A percentile compares a stretch with the other conserved stretches of the same genome.
phyloP scores from a whole-genome alignment of 208 protist genomes.

The Angomonas deanei region DNA sequence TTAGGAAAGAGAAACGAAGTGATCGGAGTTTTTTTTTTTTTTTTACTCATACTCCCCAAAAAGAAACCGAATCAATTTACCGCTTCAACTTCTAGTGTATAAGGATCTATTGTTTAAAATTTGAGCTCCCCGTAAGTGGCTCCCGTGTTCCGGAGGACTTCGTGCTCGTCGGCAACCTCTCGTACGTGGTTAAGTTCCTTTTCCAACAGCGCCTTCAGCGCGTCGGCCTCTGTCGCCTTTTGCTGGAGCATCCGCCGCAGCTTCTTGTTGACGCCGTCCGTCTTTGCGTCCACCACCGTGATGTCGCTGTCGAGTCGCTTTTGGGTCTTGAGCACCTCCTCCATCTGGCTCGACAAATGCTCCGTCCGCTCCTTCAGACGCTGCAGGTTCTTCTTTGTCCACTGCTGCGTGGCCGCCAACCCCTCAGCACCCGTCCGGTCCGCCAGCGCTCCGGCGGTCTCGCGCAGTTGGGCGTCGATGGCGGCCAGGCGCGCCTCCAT shows the following conservation, averaged over 20 bases:
- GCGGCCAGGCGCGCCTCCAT: not conserved
- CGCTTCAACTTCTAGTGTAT: no score
- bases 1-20: not conserved
- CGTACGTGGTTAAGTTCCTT: constrained; percentile 68
- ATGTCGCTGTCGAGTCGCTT: constrained; percentile 26
- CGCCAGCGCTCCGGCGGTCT: not conserved
- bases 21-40: no score
- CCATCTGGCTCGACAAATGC: constrained; percentile 22
- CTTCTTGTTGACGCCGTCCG: constrained; percentile 63
- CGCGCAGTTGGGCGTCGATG: constrained; percentile 5
- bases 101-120: constrained; percentile 3
- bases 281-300: constrained; percentile 39
- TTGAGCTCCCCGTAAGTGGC: not conserved
- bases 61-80: no score
- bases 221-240: constrained; percentile 61
- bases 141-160: constrained; percentile 23
- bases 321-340: constrained; percentile 30
- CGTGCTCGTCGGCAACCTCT: constrained; percentile 53
- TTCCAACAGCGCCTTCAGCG: constrained; percentile 52
- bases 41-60: no score
- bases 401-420: constrained; percentile 51
- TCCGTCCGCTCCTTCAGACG: constrained; percentile 76
- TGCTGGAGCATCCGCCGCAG: constrained; percentile 50
- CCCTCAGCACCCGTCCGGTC: constrained; percentile 15
- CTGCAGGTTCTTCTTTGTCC: constrained; percentile 69